Base-by-base conservation (phyloP, 176 grass and related monocot genomes). In the Rhynchospora breviuscula region DNA sequence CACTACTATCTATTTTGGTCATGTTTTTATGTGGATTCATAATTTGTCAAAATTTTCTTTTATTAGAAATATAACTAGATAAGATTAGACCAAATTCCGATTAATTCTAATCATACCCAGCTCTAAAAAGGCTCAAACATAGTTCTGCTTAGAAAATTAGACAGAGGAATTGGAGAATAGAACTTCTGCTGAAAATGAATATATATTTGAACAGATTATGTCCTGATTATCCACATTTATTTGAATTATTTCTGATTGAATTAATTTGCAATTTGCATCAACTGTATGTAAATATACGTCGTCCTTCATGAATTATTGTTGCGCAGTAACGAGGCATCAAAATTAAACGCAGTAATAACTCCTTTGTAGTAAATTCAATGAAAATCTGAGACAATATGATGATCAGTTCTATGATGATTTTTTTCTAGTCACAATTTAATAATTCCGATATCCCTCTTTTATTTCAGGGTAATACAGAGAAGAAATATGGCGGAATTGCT, bases 401-500 rank as follows among this genome's bases (percentile, higher is more conserved):
- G 17, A 15, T 68, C 6, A 43, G 15, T 46, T 46, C 6, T 46
- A 46, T n/a, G 7, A 71, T 35, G 29, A 17, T 0, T 67, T 14
- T 31, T 65, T 67, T 7, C 4, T 17, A 40, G 64, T 40, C 12
- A 15, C 7, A 53, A 58, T 78, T 78, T 17, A 51, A 47, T 58
- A 57, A 54, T 15, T 0, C 21, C 31, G 8, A 58, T 17, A 54
- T 14, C 46, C 13, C 47, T 77, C 4, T 15, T 56, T 1, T 26
- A 57, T 81, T 80, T 79, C 80, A 98, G 95, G 86, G 61, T 3
- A 81, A 56, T 51, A 22, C 63, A 0, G 88, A 91, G 88, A 93
- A 93, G 79, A 98, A 95, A 85, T 98, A 93, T 76, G 93, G 91
- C 67, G 91, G 93, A 21, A 93, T 98, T 78, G 89, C 80, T 44